phyloP scores from a whole-genome alignment of 2,329 filamentous ascomycete species.

The Monilinia fructicola region DNA sequence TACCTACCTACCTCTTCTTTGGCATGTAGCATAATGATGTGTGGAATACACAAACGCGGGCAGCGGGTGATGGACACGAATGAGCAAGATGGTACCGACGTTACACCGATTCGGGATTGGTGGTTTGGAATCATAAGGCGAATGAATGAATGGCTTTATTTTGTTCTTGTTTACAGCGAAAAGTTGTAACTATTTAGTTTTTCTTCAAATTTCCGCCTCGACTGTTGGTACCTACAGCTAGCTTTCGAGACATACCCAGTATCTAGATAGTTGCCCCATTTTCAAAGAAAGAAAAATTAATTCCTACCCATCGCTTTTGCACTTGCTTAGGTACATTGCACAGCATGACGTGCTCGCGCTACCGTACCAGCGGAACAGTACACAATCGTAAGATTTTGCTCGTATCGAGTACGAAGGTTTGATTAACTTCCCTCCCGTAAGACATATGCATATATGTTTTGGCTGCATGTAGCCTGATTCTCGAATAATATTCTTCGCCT shows the following conservation, averaged over 20 bases:
- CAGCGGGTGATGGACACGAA: slow-evolving; percentile 26
- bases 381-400: slow-evolving; percentile 21
- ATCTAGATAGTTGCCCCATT: slow-evolving; percentile 20
- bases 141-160: slow-evolving; percentile 25
- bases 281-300: neutral
- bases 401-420: slow-evolving; percentile 14
- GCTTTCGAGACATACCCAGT: slow-evolving; percentile 7
- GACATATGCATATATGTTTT: neutral
- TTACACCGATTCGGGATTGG: slow-evolving; percentile 11
- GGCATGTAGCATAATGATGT: slow-evolving; percentile 31
- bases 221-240: slow-evolving; percentile 12
- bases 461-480: slow-evolving; percentile 3
- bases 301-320: neutral
- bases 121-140: slow-evolving; percentile 30
- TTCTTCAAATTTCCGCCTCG: slow-evolving; percentile 23
- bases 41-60: slow-evolving; percentile 29
- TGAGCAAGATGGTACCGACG: slow-evolving; percentile 16
- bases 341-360: slow-evolving; percentile 15
- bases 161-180: slow-evolving; percentile 20
- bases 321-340: neutral
- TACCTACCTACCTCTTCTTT: slow-evolving; percentile 34
- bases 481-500: slow-evolving; percentile 7
- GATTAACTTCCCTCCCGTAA: slow-evolving; percentile 13
- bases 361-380: slow-evolving; percentile 3
- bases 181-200: slow-evolving; percentile 25